phyloP scores from a whole-genome alignment of 257 asterid species.

The Penstemon davidsonii region DNA sequence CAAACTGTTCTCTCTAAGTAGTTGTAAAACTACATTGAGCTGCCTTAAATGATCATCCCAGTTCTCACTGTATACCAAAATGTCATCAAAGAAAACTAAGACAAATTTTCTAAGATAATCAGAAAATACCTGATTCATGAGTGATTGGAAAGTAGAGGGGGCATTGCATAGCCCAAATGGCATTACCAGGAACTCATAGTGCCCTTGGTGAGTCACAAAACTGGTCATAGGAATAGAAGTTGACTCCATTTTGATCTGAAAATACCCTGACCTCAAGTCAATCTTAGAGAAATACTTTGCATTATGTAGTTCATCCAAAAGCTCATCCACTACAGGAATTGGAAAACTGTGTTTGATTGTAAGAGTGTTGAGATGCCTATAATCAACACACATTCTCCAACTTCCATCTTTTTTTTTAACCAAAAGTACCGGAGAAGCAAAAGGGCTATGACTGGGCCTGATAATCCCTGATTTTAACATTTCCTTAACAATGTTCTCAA shows the following conservation, averaged over 20 bases:
- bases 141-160: neutral
- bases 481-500: neutral
- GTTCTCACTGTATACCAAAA: neutral
- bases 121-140: neutral
- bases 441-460: neutral
- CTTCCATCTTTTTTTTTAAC: neutral
- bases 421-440: neutral
- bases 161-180: neutral
- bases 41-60: neutral
- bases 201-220: neutral
- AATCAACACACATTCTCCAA: neutral
- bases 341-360: neutral
- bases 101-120: neutral
- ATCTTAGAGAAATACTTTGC: neutral
- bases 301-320: neutral
- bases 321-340: neutral
- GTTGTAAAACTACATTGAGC: neutral
- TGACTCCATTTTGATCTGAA: neutral
- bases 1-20: neutral
- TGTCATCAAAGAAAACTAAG: slow-evolving; percentile 10
- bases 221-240: neutral
- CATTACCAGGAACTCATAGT: neutral
- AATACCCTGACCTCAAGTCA: neutral
- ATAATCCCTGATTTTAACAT: neutral
- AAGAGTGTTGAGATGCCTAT: too few species aligned